Evolutionary conservation across 306 rosid genomes (phyloP), one percentile per base, ranked within the genome.

Genomic region (Gillenia trifoliata): DNA sequence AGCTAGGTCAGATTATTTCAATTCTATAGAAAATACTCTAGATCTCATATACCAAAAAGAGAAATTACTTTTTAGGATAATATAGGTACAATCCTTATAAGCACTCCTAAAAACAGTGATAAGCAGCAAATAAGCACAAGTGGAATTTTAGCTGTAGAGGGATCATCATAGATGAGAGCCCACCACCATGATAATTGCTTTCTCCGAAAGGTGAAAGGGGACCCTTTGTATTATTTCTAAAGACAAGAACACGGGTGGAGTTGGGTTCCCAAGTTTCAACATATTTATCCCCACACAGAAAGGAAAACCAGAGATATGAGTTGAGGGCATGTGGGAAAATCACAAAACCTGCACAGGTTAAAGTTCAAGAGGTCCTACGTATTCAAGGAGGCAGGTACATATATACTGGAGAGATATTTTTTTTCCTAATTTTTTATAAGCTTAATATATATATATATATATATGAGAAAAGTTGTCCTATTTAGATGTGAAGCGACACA

Each of bases 211-310:
- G 40, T 6, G 43, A 25, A 20, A 66, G 64, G 7, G 77, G 82
- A 85, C 50, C 81, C 92, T 68, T 36, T 19, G 71, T 65, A 50
- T 80, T 73, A 57, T 63, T 26, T 52, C 34, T 63, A 68, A 71
- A 66, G 76, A 74, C 83, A 82, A 62, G 55, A 76, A 79, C 85
- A 80, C 86, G 87, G 80, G 88, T 72, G 83, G 80, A 75, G 79
- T 79, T 69, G 84, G 82, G 83, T 66, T 78, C 79, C 61, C 25
- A 30, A 75, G 66, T 75, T 62, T 75, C 72, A 62, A 45, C 72
- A 49, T 26, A 59, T 34, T 22, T 40, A 60, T 36, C 59, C 71
- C 76, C 85, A 75, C 76, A 36, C 61, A 40, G 52, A 47, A 68
- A 45, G 75, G 8, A 34, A 52, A 72, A 59, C 41, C 68, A 38